phyloP scores from a whole-genome alignment of 441 rosid species.

The Euphorbia celastroides region DNA sequence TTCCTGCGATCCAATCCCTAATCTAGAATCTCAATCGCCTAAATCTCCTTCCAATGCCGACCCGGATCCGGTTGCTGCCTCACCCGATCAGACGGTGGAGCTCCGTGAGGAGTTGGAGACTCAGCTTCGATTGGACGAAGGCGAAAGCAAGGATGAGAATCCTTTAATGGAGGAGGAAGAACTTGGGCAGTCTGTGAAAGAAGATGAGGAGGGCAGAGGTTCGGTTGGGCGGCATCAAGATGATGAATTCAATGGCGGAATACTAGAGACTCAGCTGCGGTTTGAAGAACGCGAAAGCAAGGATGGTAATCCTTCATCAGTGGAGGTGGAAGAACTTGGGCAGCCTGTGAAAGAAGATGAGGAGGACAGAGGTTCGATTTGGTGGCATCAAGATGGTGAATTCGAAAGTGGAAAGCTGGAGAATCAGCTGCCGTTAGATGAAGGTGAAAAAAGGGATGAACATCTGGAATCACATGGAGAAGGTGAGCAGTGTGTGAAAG shows the following conservation, averaged over 20 bases:
- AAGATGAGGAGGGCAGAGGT: too few species aligned
- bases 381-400: conserved; percentile 11
- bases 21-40: conserved; percentile 20
- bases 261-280: too few species aligned
- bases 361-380: conserved; percentile 19
- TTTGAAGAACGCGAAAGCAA: too few species aligned
- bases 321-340: conserved; percentile 6
- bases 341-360: conserved; percentile 12
- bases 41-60: conserved; percentile 4
- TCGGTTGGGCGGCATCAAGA: too few species aligned
- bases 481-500: conserved; percentile 3
- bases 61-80: conserved; percentile 19
- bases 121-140: conserved; percentile 17
- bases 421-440: conserved; percentile 17
- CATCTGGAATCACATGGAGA: background rate
- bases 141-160: background rate
- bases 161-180: background rate
- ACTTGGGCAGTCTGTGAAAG: too few species aligned
- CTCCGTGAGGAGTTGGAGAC: conserved; percentile 14
- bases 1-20: background rate
- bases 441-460: background rate
- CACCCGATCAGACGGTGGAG: conserved; percentile 19
- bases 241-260: too few species aligned
- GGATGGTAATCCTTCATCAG: too few species aligned
- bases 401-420: too few species aligned